Percentiles rank a stretch among this genome's conserved stretches.
phyloP scores from a whole-genome alignment of 2,329 filamentous ascomycete species.

The Phyllosticta ampelicida region DNA sequence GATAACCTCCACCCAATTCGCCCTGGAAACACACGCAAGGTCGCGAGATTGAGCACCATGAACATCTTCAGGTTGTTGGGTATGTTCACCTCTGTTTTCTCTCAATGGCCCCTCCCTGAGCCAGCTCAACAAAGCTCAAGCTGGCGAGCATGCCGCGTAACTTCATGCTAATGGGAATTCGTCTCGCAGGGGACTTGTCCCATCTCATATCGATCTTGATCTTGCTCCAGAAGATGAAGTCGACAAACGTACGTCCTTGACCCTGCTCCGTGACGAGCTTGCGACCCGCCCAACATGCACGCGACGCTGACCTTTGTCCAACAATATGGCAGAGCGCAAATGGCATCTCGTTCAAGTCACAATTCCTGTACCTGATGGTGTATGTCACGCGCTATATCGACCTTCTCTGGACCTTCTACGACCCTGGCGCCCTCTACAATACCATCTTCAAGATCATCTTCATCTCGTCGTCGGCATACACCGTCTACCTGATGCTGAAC shows the following conservation, averaged over 20 bases:
- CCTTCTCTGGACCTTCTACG: constrained; percentile 72
- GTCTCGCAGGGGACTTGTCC: constrained; percentile 73
- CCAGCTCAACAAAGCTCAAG: constrained; percentile 3
- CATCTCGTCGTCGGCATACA: constrained; percentile 81
- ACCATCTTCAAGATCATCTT: constrained; percentile 93
- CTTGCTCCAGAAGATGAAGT: constrained; percentile 89
- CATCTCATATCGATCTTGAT: constrained; percentile 92
- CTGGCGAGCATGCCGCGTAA: background rate
- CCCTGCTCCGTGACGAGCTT: background rate
- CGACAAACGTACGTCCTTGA: constrained; percentile 57
- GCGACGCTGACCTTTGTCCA: constrained; percentile 6
- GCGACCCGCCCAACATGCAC: background rate
- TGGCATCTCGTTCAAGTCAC: constrained; percentile 97
- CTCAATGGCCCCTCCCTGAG: background rate
- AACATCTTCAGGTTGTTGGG: constrained; percentile 61
- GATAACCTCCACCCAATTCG: background rate
- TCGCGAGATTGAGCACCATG: constrained; percentile 37
- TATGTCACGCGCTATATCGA: constrained; percentile 90
- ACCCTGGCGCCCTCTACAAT: constrained; percentile 67
- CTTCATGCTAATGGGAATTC: background rate
- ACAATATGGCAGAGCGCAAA: constrained; percentile 66
- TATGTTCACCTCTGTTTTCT: constrained; percentile 26
- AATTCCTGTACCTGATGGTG: constrained; percentile 87
- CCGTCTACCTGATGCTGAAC: constrained; percentile 94
- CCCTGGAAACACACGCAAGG: constrained; percentile 4